Base-by-base conservation (phyloP, 441 rosid species). In the Metrosideros polymorpha region DNA sequence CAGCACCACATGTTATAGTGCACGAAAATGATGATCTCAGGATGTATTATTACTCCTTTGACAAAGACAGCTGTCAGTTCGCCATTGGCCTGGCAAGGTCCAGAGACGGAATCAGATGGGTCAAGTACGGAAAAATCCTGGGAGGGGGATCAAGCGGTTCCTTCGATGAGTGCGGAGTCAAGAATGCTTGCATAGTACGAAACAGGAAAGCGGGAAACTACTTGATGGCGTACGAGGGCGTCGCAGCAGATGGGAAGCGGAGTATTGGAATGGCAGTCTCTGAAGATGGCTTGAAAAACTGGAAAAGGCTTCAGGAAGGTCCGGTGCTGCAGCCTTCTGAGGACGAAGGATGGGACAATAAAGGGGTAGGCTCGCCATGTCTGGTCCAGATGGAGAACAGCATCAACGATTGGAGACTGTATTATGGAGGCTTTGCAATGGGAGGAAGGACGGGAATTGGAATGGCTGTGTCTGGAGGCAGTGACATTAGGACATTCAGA, bases 31-130 rank as follows among this genome's bases (percentile, higher is more conserved):
- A 93, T 24, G 99, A 96, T 89, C 88, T 95, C 5, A 88, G 98
- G 85, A 96, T 95, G 99, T 95, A 95, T 85, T 96, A 96, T 71
- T 95, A 94, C 84, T 96, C 99, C 2, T 88, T 88, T 18, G 87
- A 88, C 51, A 56, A 42, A 22, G 84, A 82, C 24, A 85, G 45
- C 5, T 75, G 85, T 49, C 43, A 55, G 9, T 88, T 82, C 45
- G 83, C 84, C 12, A 57, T 88, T 6, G 89, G 89, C n/a, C 22
- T 85, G 22, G 89, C 89, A 35, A 88, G 89, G 59, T 88, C 89
- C 43, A 88, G 87, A 84, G 87, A 88, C 10, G 89, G 89, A 85
- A 88, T 85, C 84, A 82, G 87, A 52, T 88, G 89, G 89, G 84
- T 88, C 45, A 88, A 88, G 89, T 76, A 66, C 39, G 89, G 89